Conservation (phyloP, 257 asterid species). For the Solanum chilense region DNA sequence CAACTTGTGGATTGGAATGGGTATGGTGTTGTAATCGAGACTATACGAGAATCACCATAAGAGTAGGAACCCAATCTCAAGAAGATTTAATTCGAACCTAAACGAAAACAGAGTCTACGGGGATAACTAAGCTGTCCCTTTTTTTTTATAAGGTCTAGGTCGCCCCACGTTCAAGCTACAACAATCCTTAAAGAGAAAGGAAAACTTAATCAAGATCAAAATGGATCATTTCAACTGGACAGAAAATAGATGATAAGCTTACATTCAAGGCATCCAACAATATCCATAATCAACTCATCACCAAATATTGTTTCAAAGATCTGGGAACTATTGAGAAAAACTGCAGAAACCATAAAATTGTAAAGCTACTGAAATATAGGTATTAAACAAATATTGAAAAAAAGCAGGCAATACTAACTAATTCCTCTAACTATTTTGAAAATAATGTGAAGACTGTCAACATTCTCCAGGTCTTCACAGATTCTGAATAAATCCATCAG, state of each 20-base stretch:
- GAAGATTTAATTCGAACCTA: not conserved
- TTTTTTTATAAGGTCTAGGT: not conserved
- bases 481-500: constrained; percentile 64
- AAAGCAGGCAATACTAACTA: constrained; percentile 34
- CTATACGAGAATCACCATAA: not conserved
- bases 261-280: constrained; percentile 96
- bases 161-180: not conserved
- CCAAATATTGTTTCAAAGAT: constrained; percentile 82
- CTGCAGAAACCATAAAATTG: constrained; percentile 36
- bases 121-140: not conserved
- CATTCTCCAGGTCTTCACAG: constrained; percentile 77
- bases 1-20: not conserved
- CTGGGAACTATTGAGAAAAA: constrained; percentile 67
- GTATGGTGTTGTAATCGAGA: not conserved
- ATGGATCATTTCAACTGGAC: not conserved
- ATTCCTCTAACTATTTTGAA: constrained; percentile 84
- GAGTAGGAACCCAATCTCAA: not conserved
- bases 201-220: not conserved
- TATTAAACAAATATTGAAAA: not conserved
- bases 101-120: too few relatives aligned
- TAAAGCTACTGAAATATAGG: not conserved
- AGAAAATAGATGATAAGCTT: constrained; percentile 14
- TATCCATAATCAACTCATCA: constrained; percentile 83
- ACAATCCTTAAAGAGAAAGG: not conserved
- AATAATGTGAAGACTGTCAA: constrained; percentile 73